Evolutionary conservation across 2,329 filamentous ascomycete species (phyloP), one percentile per base, ranked within the genome.

Genomic region (Beauveria medogensis): DNA sequence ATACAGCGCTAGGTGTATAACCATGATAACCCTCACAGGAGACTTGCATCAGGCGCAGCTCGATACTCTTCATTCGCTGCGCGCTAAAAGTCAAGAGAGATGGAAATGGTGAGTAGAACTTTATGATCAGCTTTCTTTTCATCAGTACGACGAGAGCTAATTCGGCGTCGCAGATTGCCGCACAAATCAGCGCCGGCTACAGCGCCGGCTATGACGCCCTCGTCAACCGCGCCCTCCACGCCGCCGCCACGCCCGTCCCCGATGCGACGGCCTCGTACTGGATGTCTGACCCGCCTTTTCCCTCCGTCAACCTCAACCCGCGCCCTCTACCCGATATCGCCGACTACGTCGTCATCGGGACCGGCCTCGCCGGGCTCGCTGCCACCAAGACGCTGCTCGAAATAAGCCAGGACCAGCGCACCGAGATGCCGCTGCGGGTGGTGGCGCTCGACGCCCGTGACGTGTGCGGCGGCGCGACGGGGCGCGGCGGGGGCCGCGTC

Each of bases 311-410:
- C 54, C 64, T 74, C 53, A 66, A 69, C 2, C 69, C 69, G 37
- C 63, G 68, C 2, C 62, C 63, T 2, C 66, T 80, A 8, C 76
- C 78, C 0, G 50, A 65, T 2, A 66, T 71, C 7, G 76, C 75
- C 6, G 81, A 84, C 61, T 68, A 82, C 2, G 75, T 80, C 20
- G 75, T 84, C 46, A 77, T 84, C 63, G 81, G 82, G 24, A 82
- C 80, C 41, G 82, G 82, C 1, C 83, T 84, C 62, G 78, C 80
- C 2, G 80, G 75, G 10, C 75, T 73, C 5, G 65, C 70, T 1
- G 64, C 69, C 1, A 67, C 66, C 1, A 72, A 65, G 59, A 66
- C 68, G 0, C 61, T 71, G 3, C 65, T 71, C 0, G 70, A 72
- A 20, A 57, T 73, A 0, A 67, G 68, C 1, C 44, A 24, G 3